These are phyloP conservation scores for Mallotus repandus DNA, from an alignment of 441 rosid species.

Conservation along the genomic window DNA sequence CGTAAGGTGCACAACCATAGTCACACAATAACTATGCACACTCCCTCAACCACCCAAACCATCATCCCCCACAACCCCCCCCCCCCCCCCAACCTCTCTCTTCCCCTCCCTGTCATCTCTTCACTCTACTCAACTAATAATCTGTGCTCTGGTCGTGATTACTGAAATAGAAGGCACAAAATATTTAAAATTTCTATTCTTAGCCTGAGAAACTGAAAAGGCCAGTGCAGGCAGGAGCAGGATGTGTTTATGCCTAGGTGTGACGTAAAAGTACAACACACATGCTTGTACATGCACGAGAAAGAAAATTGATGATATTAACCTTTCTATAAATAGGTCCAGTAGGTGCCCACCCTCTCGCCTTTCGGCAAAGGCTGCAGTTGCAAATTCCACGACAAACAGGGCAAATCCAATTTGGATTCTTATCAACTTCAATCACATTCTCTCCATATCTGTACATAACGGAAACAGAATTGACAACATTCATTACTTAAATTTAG, in stretches of 20 bases:
- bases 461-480: not conserved
- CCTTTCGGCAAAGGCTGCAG: conserved; percentile 73
- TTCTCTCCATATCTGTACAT: conserved; percentile 79
- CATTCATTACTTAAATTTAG: not conserved
- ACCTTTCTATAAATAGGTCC: conserved; percentile 67
- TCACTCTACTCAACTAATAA: no score
- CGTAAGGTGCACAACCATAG: not conserved
- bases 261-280: not conserved
- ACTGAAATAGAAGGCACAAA: not conserved
- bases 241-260: not conserved
- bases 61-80: no score
- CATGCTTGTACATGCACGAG: not conserved
- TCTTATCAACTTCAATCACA: conserved; percentile 69
- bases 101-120: no score
- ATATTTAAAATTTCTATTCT: not conserved
- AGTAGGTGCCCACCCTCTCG: conserved; percentile 82
- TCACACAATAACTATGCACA: not conserved
- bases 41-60: no score
- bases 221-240: not conserved
- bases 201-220: not conserved
- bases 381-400: conserved; percentile 86
- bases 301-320: not conserved
- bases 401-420: conserved; percentile 75
- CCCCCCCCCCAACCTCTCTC: no score
- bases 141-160: no score